Evolutionary conservation across 345 rosid species (phyloP), one percentile per base, ranked within the genome.

Genomic region (Acer yangbiense): DNA sequence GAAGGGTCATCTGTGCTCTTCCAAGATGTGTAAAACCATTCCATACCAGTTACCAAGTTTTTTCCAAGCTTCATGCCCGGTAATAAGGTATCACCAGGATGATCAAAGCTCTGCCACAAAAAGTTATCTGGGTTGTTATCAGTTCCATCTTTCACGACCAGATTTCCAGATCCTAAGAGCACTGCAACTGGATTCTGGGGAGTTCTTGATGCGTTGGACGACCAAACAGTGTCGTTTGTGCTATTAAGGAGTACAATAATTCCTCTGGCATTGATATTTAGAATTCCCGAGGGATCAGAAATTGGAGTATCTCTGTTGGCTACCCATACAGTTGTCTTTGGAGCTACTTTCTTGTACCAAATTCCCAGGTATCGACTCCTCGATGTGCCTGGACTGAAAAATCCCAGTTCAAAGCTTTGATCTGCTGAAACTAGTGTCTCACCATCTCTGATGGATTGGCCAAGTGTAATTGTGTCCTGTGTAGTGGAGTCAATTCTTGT

Each of bases 401-500:
- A 84, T 32, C 87, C 87, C 17, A 84, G 71, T 46, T 75, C 76
- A 50, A 81, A 81, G 52, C 46, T 76, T 35, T 76, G 84, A 50
- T 23, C 70, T 50, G 14, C 48, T 14, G 87, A 81, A 10, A 84
- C 78, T 0, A 81, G 44, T 44, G 84, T 78, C 50, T 63, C 48
- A 25, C 70, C 76, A 71, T 77, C 77, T 9, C 61, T 48, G 5
- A 84, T 67, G 10, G 82, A 52, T 16, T 84, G 54, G 16, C 69
- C 64, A 18, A 76, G 7, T 44, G 29, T 17, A 35, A 86, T 65
- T 48, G 77, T 73, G 63, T 81, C 89, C 2, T 12, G 21, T 23
- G 68, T 16, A 3, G 58, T 43, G 39, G 3, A 12, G 54, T 3
- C 20, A 9, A 17, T 58, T 72, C 32, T 14, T 64, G 60, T 25